Evolutionary conservation across 495 filamentous ascomycete genomes (phyloP), one percentile per base, ranked within the genome.

Genomic region (Podospora pseudoanserina): DNA sequence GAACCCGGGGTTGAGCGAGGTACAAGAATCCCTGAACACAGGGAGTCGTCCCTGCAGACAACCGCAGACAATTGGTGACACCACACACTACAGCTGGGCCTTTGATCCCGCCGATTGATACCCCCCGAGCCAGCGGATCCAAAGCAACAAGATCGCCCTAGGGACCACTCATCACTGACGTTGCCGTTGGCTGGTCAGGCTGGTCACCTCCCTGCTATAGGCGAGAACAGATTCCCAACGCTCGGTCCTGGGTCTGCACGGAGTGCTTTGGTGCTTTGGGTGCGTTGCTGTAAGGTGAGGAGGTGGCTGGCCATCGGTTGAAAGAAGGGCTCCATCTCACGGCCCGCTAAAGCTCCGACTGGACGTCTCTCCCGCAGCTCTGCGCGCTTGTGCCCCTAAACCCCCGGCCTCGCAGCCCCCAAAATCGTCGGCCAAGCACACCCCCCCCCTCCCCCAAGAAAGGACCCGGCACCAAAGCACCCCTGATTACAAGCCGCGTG

Each of bases 291-390:
- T 18, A 16, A 49, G 39, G 39, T 49, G 39, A 49, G 39, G 39
- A 49, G 39, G 39, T 49, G 39, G 39, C 18, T 2, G 39, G 39
- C 15, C 9, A 54, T 60, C 26, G 19, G 56, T 59, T 59, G 56
- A 59, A 18, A 59, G 55, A 59, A 59, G 26, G 56, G 26, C 13
- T 62, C 32, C 55, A 58, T 65, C 56, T 49, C 64, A 64, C 69
- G 69, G 66, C 63, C 65, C 69, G 69, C 69, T 64, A 68, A 68
- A 71, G 69, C 60, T 66, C 63, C 66, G 69, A 67, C 65, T 67
- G 65, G 62, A 54, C 65, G 67, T 49, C 9, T 49, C 59, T 64
- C 62, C 69, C 65, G 65, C 18, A 20, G 16, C 62, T 68, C 65
- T 66, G 69, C 61, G 32, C 69, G 69, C 66, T 65, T 68, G 65